Conservation (phyloP, 164 flowering plant species). For the Buxus sempervirens region DNA sequence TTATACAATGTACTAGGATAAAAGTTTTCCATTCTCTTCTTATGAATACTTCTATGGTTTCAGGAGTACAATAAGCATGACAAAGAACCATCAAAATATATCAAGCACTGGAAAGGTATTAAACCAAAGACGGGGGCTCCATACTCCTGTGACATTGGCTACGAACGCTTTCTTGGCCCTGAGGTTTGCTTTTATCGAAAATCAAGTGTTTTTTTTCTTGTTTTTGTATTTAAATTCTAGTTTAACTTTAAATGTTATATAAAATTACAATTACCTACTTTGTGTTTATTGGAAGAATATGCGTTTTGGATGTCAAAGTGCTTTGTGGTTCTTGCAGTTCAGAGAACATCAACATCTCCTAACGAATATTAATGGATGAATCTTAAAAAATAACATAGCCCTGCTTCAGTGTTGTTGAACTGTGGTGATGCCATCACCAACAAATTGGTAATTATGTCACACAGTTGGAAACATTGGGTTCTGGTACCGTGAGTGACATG, state of each 20-base stretch:
- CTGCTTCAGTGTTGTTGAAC: no score
- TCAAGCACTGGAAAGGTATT: constrained; percentile 93
- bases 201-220: no score
- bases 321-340: no score
- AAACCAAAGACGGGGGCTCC: constrained; percentile 99
- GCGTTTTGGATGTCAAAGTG: neutral
- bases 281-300: neutral
- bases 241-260: neutral
- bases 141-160: constrained; percentile 94
- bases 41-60: constrained; percentile 13
- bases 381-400: no score
- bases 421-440: no score
- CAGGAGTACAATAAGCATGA: constrained; percentile 98
- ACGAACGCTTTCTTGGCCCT: constrained; percentile 98
- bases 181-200: constrained; percentile 57
- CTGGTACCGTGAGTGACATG: no score
- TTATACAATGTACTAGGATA: neutral
- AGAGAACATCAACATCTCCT: no score
- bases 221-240: neutral
- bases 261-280: neutral
- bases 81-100: constrained; percentile 84
- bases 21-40: no score
- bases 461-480: no score
- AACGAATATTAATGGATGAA: no score
- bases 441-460: no score